phyloP scores from a whole-genome alignment of 1,139 yeast species.

The Candida anutae region DNA sequence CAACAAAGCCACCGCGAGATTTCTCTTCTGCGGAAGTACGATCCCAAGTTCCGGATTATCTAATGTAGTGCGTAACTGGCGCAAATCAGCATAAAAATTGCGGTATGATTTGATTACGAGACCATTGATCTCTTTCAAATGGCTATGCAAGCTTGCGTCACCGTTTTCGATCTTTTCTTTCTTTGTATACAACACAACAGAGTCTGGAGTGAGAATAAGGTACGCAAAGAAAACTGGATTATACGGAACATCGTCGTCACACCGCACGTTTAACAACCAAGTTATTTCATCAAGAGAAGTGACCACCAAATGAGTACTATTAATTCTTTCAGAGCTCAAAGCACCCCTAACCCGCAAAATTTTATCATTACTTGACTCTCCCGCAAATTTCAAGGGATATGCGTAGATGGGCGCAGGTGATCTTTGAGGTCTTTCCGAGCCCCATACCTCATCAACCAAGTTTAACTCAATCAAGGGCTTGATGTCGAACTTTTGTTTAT shows the following conservation, averaged over 20 bases:
- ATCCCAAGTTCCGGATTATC: conserved; percentile 12
- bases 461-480: conserved; percentile 24
- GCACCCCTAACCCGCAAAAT: conserved; percentile 19
- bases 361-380: conserved; percentile 32
- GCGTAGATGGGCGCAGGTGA: conserved; percentile 32
- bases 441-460: conserved; percentile 37
- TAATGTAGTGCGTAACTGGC: conserved; percentile 14
- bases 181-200: conserved; percentile 31
- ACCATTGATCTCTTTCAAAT: conserved; percentile 20
- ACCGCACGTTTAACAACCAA: conserved; percentile 46
- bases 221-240: conserved; percentile 47
- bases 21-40: conserved; percentile 24
- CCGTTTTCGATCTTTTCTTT: conserved; percentile 20
- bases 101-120: conserved; percentile 24
- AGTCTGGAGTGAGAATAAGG: conserved; percentile 24
- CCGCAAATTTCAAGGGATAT: conserved; percentile 34
- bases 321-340: conserved; percentile 11
- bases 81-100: conserved; percentile 25
- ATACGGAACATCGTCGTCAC: conserved; percentile 37
- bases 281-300: conserved; percentile 47
- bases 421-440: conserved; percentile 29
- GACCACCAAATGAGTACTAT: conserved; percentile 25
- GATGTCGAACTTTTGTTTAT: conserved; percentile 18
- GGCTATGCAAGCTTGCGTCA: conserved; percentile 12
- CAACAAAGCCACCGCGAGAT: conserved; percentile 28